Evolutionary conservation across 352 stramenopile genomes (phyloP).

Genomic region (Phytophthora kernoviae): DNA sequence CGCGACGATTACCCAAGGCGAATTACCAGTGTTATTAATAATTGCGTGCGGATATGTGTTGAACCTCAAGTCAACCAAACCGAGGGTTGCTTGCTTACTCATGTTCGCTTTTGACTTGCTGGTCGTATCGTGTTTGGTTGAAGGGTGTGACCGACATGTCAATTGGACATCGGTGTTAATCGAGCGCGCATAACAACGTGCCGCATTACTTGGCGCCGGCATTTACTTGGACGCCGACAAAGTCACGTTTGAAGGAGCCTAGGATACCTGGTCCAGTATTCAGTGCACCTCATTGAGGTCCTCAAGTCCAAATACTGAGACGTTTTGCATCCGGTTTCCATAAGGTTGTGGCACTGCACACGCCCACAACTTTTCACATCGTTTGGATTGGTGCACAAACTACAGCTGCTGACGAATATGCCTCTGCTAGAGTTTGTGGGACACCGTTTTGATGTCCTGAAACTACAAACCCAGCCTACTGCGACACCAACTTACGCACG

Average conservation of each 20-base stretch:
- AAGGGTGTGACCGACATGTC: neutral
- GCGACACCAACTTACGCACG: too few relatives aligned
- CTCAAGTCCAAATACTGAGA: constrained; percentile 6
- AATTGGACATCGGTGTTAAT: neutral
- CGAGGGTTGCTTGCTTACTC: neutral
- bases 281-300: too few relatives aligned
- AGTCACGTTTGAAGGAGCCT: too few relatives aligned
- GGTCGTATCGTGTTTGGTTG: neutral
- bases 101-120: neutral
- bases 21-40: neutral
- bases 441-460: too few relatives aligned
- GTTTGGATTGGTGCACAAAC: neutral
- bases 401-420: constrained; percentile 2
- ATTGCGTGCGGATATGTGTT: neutral
- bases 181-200: neutral
- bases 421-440: too few relatives aligned
- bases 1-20: too few relatives aligned
- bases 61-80: constrained; percentile 1
- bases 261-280: too few relatives aligned
- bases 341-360: constrained; percentile 9
- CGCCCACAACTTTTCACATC: constrained; percentile 8
- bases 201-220: too few relatives aligned
- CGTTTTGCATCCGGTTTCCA: constrained; percentile 23
- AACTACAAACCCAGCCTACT: too few relatives aligned
- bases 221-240: too few relatives aligned